phyloP scores from a whole-genome alignment of 2,329 filamentous ascomycete genomes.

The Colletotrichum melonis region DNA sequence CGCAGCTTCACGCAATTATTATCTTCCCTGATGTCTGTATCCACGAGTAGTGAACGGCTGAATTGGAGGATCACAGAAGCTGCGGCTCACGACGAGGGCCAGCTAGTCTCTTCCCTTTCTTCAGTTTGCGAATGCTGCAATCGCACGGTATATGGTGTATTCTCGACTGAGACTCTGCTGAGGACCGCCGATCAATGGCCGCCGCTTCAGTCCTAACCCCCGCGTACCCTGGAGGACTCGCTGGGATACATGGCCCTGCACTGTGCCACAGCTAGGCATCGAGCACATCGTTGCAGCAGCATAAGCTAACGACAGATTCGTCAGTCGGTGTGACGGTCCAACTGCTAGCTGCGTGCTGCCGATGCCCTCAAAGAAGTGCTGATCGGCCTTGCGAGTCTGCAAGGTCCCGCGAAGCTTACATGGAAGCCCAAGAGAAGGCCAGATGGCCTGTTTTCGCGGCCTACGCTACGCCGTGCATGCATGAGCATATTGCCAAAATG shows the following conservation, averaged over 20 bases:
- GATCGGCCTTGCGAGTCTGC: conserved; percentile 27
- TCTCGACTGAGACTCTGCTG: conserved; percentile 17
- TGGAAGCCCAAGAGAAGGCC: conserved; percentile 20
- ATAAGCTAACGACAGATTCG: conserved; percentile 31
- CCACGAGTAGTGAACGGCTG: neutral
- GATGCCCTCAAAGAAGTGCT: conserved; percentile 7
- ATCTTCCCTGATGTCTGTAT: neutral
- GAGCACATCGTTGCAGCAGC: conserved; percentile 16
- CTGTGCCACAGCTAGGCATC: conserved; percentile 9
- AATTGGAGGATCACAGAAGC: neutral
- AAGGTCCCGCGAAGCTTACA: conserved; percentile 31
- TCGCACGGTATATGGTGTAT: conserved; percentile 13
- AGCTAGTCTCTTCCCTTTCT: neutral
- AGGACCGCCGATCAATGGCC: neutral
- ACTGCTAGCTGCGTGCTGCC: conserved; percentile 27
- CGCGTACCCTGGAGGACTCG: conserved; percentile 6
- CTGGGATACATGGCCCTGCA: conserved; percentile 11
- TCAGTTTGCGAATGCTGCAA: conserved; percentile 2
- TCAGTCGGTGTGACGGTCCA: conserved; percentile 32
- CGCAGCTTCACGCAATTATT: conserved; percentile 3
- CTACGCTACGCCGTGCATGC: conserved; percentile 5
- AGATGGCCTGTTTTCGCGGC: conserved; percentile 28
- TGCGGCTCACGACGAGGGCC: neutral
- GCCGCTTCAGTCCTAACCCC: neutral
- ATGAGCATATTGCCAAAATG: neutral